Evolutionary conservation across 805 yeast species (phyloP), one percentile per base, ranked within the genome.

Genomic region (Wickerhamiella cacticola): DNA sequence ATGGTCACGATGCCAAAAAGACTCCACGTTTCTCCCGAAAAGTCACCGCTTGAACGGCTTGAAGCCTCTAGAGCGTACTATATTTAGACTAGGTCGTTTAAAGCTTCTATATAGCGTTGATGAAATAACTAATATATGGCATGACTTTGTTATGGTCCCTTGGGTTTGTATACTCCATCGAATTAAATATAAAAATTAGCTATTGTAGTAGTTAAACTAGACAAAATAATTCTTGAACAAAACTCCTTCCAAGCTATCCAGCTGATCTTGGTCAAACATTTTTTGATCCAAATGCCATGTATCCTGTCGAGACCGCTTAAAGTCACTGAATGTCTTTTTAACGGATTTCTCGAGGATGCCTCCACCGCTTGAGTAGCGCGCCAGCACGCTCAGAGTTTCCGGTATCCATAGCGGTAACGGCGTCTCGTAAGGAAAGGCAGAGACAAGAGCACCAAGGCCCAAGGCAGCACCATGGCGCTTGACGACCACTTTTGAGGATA

Each of bases 331-430:
- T 1, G 76, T 73, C 26, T 78, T 79, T 63, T 89, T 89, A 5
- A 95, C 94, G 1, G 94, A 75, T 48, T 80, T 75, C 1, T 95
- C 95, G 24, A 82, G 76, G 46, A 79, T 61, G 6, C 96, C 96
- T 15, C 79, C 79, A 13, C 82, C 76, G 2, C 80, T 72, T 2
- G 86, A 79, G 60, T 78, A 79, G 22, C 74, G 75, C 0, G 95
- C 87, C 50, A 92, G 65, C 1, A 74, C 67, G 1, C 82, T 72
- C 53, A 89, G 68, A 13, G 83, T 74, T 7, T 68, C 65, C 0
- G 97, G 96, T 16, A 89, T 71, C 96, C 96, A 92, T 23, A 55
- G 47, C 1, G 98, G 97, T 1, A 95, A 88, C 0, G 98, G 98
- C 1, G 95, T 81, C 2, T 72, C 68, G 58, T 87, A 92, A 1